Percentiles rank a stretch among this genome's conserved stretches.
These are phyloP conservation scores for Xylariales sp. DNA, from an alignment of 2,329 filamentous ascomycete genomes.

Conservation along the genomic window DNA sequence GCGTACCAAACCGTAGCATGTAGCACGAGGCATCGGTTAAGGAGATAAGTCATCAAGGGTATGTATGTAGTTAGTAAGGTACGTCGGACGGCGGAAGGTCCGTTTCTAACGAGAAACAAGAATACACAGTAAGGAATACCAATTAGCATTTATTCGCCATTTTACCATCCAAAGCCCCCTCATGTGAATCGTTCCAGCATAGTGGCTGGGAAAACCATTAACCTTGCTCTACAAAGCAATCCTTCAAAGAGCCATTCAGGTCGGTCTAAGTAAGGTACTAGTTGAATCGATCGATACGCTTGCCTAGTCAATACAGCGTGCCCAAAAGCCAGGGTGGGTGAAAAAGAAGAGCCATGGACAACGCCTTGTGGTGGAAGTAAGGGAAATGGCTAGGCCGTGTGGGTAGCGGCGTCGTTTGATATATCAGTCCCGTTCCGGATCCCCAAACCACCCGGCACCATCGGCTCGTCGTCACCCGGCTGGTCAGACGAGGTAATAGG, in stretches of 20 bases:
- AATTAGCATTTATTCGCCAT: conserved; percentile 16
- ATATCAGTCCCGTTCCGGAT: not conserved
- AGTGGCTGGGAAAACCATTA: not conserved
- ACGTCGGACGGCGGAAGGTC: conserved; percentile 3
- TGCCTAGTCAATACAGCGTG: not conserved
- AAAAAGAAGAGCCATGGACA: not conserved
- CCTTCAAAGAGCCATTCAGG: not conserved
- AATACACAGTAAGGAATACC: conserved; percentile 33
- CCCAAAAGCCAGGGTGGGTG: not conserved
- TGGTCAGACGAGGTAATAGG: not conserved
- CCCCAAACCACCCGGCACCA: too few species aligned
- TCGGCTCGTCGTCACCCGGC: too few species aligned
- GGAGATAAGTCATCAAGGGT: not conserved
- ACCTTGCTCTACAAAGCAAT: not conserved
- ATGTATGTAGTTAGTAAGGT: not conserved
- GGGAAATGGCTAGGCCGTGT: not conserved
- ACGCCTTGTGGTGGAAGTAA: not conserved
- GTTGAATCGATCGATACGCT: not conserved
- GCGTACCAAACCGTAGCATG: not conserved
- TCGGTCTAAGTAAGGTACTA: not conserved
- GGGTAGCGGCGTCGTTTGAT: not conserved
- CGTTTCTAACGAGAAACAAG: conserved; percentile 10
- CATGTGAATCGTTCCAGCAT: not conserved
- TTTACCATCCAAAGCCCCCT: not conserved
- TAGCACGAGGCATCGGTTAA: not conserved